Evolutionary conservation across 2,329 filamentous ascomycete genomes (phyloP), one percentile per base, ranked within the genome.

Genomic region (Cadophora sp.): DNA sequence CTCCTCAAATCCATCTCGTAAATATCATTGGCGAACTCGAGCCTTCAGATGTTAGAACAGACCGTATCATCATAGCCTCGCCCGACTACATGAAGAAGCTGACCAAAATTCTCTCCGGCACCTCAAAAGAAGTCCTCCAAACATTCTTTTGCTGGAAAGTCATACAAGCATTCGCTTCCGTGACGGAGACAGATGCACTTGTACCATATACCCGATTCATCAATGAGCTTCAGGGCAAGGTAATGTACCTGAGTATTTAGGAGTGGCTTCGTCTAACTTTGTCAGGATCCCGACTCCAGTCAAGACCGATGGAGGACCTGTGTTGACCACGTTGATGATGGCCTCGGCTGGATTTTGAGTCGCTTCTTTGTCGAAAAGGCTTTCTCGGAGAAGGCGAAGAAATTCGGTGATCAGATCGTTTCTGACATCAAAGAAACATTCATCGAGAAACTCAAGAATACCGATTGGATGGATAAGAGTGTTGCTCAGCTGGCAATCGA

Each of bases 331-430:
- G 82, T 89, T 5, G 87, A 91, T 69, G 76, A 78, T 24, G 84
- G 85, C 5, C 76, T 92, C 24, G 85, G 85, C 2, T 92, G 89
- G 89, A 89, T 91, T 59, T 79, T 91, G 18, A 90, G 88, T 74
- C 86, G 89, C 24, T 92, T 92, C 79, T 93, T 89, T 70, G 83
- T 92, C 1, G 85, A 92, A 68, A 86, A 87, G 59, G 84, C 89
- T 0, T 93, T 92, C 73, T 87, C 88, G 0, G 83, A 88, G 14
- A 84, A 87, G 22, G 88, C 89, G 0, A 91, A 91, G 75, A 79
- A 85, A 4, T 85, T 91, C 55, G 89, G 89, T 18, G 87, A 92
- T 66, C 83, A 87, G 63, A 88, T 94, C 71, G 85, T 92, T n/a
- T 84, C 85, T 11, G 88, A 91, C 70, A 89, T 93, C 75, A 91